Evolutionary conservation across 768 basidiomycete species (phyloP).

Genomic region (Podaxis mareebaensis): DNA sequence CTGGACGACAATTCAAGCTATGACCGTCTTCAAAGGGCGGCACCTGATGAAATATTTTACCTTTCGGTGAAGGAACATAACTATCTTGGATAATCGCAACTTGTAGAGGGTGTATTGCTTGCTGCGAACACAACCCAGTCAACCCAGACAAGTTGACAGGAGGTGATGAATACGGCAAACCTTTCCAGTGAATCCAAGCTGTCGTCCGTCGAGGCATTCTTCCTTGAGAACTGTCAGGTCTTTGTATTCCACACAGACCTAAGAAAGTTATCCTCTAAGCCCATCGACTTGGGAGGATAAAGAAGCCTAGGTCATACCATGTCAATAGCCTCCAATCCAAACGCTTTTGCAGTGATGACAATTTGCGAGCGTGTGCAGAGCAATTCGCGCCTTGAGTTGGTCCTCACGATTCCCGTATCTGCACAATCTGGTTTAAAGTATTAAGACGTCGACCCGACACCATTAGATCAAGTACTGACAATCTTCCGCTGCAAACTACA

Average conservation of each 20-base stretch:
- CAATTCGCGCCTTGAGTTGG: slow-evolving; percentile 72
- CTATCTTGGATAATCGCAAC: slow-evolving; percentile 74
- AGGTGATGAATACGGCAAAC: slow-evolving; percentile 33
- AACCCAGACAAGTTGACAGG: not conserved
- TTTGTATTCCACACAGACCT: slow-evolving; percentile 91
- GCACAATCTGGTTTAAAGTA: slow-evolving; percentile 68
- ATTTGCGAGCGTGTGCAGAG: slow-evolving; percentile 83
- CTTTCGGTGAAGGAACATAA: slow-evolving; percentile 74
- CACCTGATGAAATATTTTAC: slow-evolving; percentile 34
- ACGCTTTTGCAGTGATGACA: slow-evolving; percentile 81
- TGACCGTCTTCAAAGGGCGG: not conserved
- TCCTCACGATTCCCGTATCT: slow-evolving; percentile 80
- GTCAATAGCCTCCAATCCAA: slow-evolving; percentile 83
- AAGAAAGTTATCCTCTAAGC: not conserved
- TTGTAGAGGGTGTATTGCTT: slow-evolving; percentile 93
- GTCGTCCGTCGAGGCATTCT: slow-evolving; percentile 78
- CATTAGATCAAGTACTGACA: slow-evolving; percentile 47
- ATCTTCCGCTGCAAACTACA: slow-evolving; percentile 92
- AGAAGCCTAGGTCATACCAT: slow-evolving; percentile 53
- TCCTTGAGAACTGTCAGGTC: slow-evolving; percentile 63
- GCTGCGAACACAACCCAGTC: slow-evolving; percentile 43
- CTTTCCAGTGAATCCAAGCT: slow-evolving; percentile 92
- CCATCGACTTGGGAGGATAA: not conserved
- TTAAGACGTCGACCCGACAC: not conserved
- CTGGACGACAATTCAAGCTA: slow-evolving; percentile 35